Evolutionary conservation across 2,329 filamentous ascomycete genomes (phyloP).

Genomic region (Nigrospora oryzae): DNA sequence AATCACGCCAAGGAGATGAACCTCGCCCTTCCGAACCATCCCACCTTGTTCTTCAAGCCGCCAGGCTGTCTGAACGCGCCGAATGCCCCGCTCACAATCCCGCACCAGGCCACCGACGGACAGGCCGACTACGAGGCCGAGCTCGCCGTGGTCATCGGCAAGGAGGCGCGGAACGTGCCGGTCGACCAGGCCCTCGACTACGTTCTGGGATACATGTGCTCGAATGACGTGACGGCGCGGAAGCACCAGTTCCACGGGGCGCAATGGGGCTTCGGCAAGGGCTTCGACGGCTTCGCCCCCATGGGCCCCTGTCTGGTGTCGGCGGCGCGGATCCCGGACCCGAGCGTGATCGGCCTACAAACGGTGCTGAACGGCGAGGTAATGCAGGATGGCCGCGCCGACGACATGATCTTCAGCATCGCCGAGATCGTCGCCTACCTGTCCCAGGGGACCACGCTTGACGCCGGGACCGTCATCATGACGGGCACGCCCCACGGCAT

Average conservation of each 20-base stretch:
- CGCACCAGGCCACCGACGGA: constrained; percentile 37
- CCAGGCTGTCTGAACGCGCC: constrained; percentile 27
- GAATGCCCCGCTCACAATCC: constrained; percentile 30
- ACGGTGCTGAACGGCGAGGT: constrained; percentile 39
- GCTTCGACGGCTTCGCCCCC: constrained; percentile 47
- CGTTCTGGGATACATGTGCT: constrained; percentile 42
- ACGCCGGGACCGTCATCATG: constrained; percentile 34
- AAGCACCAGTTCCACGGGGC: constrained; percentile 43
- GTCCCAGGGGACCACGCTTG: constrained; percentile 31
- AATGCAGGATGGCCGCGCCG: constrained; percentile 30
- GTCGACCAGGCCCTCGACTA: constrained; percentile 34
- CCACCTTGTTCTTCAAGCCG: constrained; percentile 40
- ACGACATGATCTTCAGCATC: constrained; percentile 36
- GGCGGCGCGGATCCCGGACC: constrained; percentile 30
- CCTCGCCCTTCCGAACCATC: constrained; percentile 33
- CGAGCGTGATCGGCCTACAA: constrained; percentile 29
- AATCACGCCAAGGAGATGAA: constrained; percentile 35
- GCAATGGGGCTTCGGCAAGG: constrained; percentile 49
- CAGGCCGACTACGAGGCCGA: constrained; percentile 41
- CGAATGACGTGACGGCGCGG: constrained; percentile 46
- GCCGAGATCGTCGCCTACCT: constrained; percentile 26
- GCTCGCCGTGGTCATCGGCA: constrained; percentile 35
- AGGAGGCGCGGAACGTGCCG: constrained; percentile 38
- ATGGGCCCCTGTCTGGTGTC: constrained; percentile 41
- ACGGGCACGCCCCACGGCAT: constrained; percentile 35